phyloP scores from a whole-genome alignment of 768 basidiomycete species.

The Lyophyllum shimeji region DNA sequence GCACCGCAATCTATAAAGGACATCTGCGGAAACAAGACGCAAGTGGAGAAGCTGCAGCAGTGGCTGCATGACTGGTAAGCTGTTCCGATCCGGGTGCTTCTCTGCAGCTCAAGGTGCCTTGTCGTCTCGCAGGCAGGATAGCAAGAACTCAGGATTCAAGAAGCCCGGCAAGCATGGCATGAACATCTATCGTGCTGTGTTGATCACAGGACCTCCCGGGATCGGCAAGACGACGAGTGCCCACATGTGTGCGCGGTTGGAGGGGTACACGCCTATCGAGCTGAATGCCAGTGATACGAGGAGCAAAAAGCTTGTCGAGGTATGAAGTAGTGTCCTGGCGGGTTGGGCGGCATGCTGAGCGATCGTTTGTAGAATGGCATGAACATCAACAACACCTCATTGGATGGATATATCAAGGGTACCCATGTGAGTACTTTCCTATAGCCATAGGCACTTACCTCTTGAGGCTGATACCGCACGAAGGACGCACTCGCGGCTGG shows the following conservation, averaged over 20 bases:
- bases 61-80: slow-evolving; percentile 90
- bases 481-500: slow-evolving; percentile 68
- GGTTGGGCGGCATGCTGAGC: not conserved
- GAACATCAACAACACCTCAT: slow-evolving; percentile 84
- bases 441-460: not conserved
- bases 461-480: slow-evolving; percentile 6
- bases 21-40: slow-evolving; percentile 92
- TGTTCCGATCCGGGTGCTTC: not conserved
- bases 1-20: slow-evolving; percentile 88
- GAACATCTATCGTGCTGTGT: slow-evolving; percentile 82
- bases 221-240: slow-evolving; percentile 98
- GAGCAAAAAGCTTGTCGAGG: slow-evolving; percentile 97
- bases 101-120: not conserved
- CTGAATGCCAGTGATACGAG: slow-evolving; percentile 94
- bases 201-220: slow-evolving; percentile 93
- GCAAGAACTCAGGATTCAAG: slow-evolving; percentile 77
- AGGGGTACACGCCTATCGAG: slow-evolving; percentile 91
- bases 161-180: slow-evolving; percentile 91
- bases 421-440: slow-evolving; percentile 37
- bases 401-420: slow-evolving; percentile 83
- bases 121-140: slow-evolving; percentile 57
- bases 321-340: slow-evolving; percentile 26
- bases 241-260: slow-evolving; percentile 88
- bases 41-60: slow-evolving; percentile 82
- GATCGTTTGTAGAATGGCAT: slow-evolving; percentile 65